Conservation (phyloP, 2,329 filamentous ascomycete genomes). For the Nectriaceae sp. region DNA sequence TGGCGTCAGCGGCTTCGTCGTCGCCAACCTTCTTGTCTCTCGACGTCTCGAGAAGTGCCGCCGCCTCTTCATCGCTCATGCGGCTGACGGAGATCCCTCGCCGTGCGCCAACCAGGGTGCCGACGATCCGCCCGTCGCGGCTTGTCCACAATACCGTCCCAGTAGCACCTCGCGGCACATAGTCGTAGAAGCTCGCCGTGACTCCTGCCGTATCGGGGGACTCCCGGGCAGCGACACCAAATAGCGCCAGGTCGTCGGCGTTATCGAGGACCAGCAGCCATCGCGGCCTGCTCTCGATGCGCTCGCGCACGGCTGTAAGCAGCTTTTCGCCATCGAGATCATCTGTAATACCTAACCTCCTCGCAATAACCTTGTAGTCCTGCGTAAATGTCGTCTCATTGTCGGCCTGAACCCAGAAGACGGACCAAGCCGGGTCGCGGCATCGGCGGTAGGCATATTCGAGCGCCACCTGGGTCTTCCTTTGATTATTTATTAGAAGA, state of each 20-base stretch:
- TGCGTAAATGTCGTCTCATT: slow-evolving; percentile 30
- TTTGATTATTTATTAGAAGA: slow-evolving; percentile 12
- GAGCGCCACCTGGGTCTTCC: slow-evolving; percentile 38
- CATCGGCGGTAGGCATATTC: slow-evolving; percentile 33
- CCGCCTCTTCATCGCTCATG: slow-evolving; percentile 25
- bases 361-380: slow-evolving; percentile 32
- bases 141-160: slow-evolving; percentile 37
- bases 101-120: slow-evolving; percentile 23
- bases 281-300: slow-evolving; percentile 14
- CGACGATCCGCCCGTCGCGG: slow-evolving; percentile 28
- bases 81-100: slow-evolving; percentile 23
- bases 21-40: neutral
- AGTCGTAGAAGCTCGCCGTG: slow-evolving; percentile 14
- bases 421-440: slow-evolving; percentile 23
- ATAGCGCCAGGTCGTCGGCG: slow-evolving; percentile 32
- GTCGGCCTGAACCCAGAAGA: slow-evolving; percentile 40
- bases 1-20: neutral
- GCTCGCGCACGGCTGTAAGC: slow-evolving; percentile 12
- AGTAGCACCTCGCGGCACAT: slow-evolving; percentile 24
- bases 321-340: slow-evolving; percentile 23
- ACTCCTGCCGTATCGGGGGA: neutral
- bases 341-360: slow-evolving; percentile 21
- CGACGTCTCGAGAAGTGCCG: slow-evolving; percentile 2
- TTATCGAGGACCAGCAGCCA: slow-evolving; percentile 39
- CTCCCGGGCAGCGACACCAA: slow-evolving; percentile 16